Evolutionary conservation across 768 basidiomycete genomes (phyloP).

Genomic region (Leucogyrophana mollusca): DNA sequence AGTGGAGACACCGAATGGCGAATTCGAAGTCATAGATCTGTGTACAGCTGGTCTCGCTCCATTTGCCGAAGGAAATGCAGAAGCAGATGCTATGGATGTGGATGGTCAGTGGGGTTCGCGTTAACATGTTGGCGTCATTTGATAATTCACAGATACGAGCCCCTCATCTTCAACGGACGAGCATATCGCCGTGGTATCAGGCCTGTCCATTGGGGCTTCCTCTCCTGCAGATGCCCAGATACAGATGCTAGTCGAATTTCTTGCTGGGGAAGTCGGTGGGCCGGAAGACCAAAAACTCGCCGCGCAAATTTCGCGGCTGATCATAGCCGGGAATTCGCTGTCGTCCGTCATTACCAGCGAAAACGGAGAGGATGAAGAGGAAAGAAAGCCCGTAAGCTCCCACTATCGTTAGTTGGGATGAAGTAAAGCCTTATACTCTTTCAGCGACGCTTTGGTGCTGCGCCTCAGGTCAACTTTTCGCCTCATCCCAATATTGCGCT

Average conservation of each 20-base stretch:
- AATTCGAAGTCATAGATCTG: slow-evolving; percentile 91
- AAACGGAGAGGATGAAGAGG: slow-evolving; percentile 38
- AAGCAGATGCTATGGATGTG: slow-evolving; percentile 57
- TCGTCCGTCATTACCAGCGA: slow-evolving; percentile 41
- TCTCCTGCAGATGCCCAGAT: slow-evolving; percentile 67
- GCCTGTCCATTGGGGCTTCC: slow-evolving; percentile 72
- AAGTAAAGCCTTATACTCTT: slow-evolving; percentile 14
- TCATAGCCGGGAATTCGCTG: slow-evolving; percentile 90
- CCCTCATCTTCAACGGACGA: slow-evolving; percentile 41
- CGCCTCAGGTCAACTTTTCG: slow-evolving; percentile 54
- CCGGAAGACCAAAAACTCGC: slow-evolving; percentile 61
- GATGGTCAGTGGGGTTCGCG: slow-evolving; percentile 50
- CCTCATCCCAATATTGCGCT: slow-evolving; percentile 73
- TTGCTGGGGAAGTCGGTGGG: slow-evolving; percentile 82
- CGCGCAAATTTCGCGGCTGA: slow-evolving; percentile 75
- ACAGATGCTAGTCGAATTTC: slow-evolving; percentile 88
- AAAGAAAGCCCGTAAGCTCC: slow-evolving; percentile 56
- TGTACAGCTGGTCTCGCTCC: slow-evolving; percentile 85
- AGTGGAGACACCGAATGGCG: slow-evolving; percentile 83
- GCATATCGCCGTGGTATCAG: slow-evolving; percentile 87
- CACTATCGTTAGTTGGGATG: neutral
- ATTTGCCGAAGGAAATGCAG: slow-evolving; percentile 19
- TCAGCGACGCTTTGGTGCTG: slow-evolving; percentile 68
- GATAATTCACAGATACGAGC: slow-evolving; percentile 7
- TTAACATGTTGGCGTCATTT: neutral